Percentiles rank a stretch among this genome's conserved stretches.
These are phyloP conservation scores for Pseudogymnoascus sp. DNA, from an alignment of 2,329 filamentous ascomycete species.

Conservation along the genomic window DNA sequence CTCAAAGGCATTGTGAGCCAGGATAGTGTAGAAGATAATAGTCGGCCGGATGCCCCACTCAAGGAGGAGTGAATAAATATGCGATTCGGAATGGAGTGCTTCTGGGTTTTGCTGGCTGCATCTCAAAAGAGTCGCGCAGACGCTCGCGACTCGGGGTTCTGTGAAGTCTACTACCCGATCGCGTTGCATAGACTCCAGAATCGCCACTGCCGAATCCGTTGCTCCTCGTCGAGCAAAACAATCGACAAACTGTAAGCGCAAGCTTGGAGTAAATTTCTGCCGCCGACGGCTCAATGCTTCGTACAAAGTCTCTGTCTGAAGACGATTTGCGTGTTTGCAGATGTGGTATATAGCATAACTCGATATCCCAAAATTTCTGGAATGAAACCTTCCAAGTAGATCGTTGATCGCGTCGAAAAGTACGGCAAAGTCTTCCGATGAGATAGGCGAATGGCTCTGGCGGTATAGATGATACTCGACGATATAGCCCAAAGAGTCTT, in stretches of 20 bases:
- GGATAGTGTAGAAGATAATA: constrained; percentile 52
- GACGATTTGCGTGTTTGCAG: not conserved
- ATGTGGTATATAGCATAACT: not conserved
- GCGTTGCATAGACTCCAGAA: constrained; percentile 34
- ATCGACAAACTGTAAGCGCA: constrained; percentile 24
- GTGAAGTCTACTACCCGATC: constrained; percentile 39
- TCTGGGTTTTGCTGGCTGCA: constrained; percentile 27
- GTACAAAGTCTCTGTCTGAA: constrained; percentile 17
- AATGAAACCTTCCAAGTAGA: not conserved
- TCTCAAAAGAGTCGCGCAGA: constrained; percentile 40
- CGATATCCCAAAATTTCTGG: not conserved
- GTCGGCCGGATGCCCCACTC: constrained; percentile 56
- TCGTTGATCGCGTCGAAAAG: not conserved
- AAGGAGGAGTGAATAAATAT: constrained; percentile 48
- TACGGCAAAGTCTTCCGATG: not conserved
- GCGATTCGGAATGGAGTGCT: constrained; percentile 40
- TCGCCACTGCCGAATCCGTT: constrained; percentile 37
- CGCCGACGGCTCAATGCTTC: constrained; percentile 13
- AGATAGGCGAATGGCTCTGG: not conserved
- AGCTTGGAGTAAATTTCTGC: constrained; percentile 19
- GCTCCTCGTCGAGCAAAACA: constrained; percentile 34
- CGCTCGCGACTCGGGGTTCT: constrained; percentile 39
- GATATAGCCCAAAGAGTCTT: constrained; percentile 21
- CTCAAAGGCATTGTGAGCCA: constrained; percentile 64
- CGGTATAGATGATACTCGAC: constrained; percentile 15